These are phyloP conservation scores for Kregervanrija pseudodelftensis DNA, from an alignment of 805 yeast genomes.

Conservation along the genomic window DNA sequence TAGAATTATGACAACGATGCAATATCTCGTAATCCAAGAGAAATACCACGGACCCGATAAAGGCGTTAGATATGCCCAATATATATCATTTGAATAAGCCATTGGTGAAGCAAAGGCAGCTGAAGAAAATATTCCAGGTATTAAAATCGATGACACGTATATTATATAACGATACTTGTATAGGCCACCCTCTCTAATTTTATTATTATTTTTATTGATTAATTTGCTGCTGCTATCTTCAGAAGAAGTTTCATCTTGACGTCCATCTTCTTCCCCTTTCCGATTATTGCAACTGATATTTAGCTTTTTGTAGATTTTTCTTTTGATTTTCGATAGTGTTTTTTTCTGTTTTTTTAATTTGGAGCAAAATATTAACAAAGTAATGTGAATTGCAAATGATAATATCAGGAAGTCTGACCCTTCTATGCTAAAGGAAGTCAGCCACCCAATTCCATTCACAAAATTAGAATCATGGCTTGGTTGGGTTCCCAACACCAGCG, in stretches of 20 bases:
- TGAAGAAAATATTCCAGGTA: conserved; percentile 65
- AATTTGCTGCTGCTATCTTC: background rate
- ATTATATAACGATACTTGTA: conserved; percentile 50
- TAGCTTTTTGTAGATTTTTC: background rate
- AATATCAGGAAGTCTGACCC: conserved; percentile 83
- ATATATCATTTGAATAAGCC: conserved; percentile 56
- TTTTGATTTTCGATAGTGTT: too few relatives aligned
- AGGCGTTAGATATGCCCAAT: conserved; percentile 75
- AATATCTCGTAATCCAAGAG: conserved; percentile 78
- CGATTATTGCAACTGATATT: background rate
- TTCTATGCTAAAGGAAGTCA: conserved; percentile 72
- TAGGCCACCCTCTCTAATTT: conserved; percentile 61
- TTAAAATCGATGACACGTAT: conserved; percentile 47
- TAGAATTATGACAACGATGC: conserved; percentile 55
- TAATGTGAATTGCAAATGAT: conserved; percentile 78
- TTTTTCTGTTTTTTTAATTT: conserved; percentile 23
- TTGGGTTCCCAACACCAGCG: background rate
- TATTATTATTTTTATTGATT: background rate
- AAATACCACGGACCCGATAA: conserved; percentile 67
- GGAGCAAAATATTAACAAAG: conserved; percentile 62
- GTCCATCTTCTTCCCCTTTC: background rate
- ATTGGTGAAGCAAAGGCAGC: conserved; percentile 53
- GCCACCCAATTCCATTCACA: conserved; percentile 68
- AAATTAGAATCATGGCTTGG: conserved; percentile 25
- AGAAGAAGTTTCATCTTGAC: background rate